Evolutionary conservation across 129 eudicot genomes (phyloP).

Genomic region (Pseudognaphalium luteoalbum): DNA sequence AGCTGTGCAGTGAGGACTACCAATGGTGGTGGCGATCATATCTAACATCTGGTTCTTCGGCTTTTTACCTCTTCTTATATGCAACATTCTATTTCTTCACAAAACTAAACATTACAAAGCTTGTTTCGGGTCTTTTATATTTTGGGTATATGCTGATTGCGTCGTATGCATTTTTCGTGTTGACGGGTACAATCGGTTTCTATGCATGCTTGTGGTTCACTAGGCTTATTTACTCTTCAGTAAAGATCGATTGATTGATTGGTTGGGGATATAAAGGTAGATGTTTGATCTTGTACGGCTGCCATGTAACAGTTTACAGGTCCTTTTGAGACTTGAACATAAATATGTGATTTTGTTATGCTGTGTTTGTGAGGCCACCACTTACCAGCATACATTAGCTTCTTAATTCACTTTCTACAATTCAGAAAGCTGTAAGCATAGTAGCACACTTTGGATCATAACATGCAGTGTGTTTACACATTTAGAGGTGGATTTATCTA

Average conservation of each 20-base stretch:
- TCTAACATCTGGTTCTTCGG: conserved; percentile 59
- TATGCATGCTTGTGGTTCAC: conserved; percentile 59
- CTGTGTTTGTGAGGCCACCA: too few relatives aligned
- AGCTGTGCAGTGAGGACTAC: conserved; percentile 59
- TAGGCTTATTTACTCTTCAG: conserved; percentile 57
- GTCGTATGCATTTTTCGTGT: conserved; percentile 50
- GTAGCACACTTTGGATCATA: too few relatives aligned
- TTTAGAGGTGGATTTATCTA: too few relatives aligned
- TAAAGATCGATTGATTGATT: conserved; percentile 65
- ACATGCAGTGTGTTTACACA: too few relatives aligned
- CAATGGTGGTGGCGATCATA: conserved; percentile 72
- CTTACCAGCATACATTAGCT: too few relatives aligned
- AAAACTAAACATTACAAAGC: conserved; percentile 47
- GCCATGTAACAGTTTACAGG: background rate
- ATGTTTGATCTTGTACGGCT: too few relatives aligned
- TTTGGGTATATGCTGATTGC: conserved; percentile 64
- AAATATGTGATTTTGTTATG: too few relatives aligned
- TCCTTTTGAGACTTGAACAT: background rate
- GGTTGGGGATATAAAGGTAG: conserved; percentile 21
- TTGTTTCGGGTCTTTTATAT: conserved; percentile 45
- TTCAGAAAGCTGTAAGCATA: too few relatives aligned
- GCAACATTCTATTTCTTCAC: conserved; percentile 57
- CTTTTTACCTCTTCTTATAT: conserved; percentile 50
- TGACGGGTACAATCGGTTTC: conserved; percentile 64
- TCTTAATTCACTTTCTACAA: too few relatives aligned